phyloP scores from a whole-genome alignment of 129 eudicot species.

The Logfia minima region DNA sequence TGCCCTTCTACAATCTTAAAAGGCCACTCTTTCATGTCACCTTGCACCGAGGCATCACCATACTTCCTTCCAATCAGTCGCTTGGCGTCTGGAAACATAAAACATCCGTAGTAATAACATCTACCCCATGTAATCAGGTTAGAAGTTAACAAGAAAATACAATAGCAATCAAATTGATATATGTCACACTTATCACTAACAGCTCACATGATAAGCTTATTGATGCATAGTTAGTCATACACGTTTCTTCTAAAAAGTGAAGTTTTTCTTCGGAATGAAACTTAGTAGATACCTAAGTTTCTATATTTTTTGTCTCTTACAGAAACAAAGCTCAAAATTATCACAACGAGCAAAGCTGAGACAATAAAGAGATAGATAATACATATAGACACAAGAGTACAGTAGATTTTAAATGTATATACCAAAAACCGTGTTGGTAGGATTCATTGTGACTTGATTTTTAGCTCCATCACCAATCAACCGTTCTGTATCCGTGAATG shows the following conservation, averaged over 20 bases:
- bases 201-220: no score
- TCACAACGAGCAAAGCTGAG: not conserved
- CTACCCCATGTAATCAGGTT: not conserved
- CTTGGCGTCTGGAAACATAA: constrained; percentile 35
- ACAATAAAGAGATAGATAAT: not conserved
- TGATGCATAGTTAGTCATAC: no score
- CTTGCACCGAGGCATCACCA: constrained; percentile 46
- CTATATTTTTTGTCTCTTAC: not conserved
- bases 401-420: not conserved
- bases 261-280: no score
- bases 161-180: not conserved
- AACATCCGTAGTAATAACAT: not conserved
- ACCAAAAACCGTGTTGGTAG: constrained; percentile 25
- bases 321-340: not conserved
- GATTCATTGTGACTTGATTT: not conserved
- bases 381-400: not conserved
- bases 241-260: no score
- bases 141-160: not conserved
- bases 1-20: constrained; percentile 45
- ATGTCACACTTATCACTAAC: no score
- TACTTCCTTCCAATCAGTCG: constrained; percentile 53
- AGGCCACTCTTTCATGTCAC: constrained; percentile 58
- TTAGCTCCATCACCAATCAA: not conserved
- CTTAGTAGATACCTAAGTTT: not conserved
- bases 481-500: constrained; percentile 51